phyloP scores from a whole-genome alignment of 768 basidiomycete species.

The Crepidotus variabilis region DNA sequence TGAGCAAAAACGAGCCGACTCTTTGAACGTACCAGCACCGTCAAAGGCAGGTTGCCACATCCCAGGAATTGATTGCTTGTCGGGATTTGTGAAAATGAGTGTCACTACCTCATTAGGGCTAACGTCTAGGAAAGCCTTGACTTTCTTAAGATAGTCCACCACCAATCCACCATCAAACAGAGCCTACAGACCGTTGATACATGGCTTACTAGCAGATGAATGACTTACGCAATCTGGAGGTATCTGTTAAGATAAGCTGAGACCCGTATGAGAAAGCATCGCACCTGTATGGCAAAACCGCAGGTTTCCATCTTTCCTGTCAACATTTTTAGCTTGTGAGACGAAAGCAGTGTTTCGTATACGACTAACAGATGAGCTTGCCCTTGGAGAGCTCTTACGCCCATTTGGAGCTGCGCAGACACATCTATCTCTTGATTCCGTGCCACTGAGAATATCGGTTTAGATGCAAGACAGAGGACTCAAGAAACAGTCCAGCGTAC shows the following conservation, averaged over 20 bases:
- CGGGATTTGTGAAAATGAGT: conserved; percentile 65
- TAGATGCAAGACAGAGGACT: background rate
- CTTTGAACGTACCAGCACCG: conserved; percentile 33
- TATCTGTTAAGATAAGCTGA: background rate
- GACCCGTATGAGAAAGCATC: conserved; percentile 10
- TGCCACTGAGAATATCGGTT: conserved; percentile 28
- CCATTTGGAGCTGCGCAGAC: conserved; percentile 42
- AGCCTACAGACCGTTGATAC: conserved; percentile 16
- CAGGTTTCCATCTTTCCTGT: conserved; percentile 37
- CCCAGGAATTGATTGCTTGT: conserved; percentile 42
- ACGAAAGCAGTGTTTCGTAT: background rate
- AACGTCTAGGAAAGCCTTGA: conserved; percentile 52
- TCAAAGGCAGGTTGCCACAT: conserved; percentile 55
- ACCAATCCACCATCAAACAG: conserved; percentile 56
- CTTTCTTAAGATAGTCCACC: conserved; percentile 42
- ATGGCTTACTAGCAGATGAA: background rate
- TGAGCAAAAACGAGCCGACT: background rate
- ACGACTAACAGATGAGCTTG: conserved; percentile 43
- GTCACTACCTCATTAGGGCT: conserved; percentile 68
- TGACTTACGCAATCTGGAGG: conserved; percentile 30
- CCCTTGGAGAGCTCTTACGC: conserved; percentile 58
- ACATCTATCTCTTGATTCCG: conserved; percentile 51
- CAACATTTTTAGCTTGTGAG: background rate
- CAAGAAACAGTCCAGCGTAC: conserved; percentile 23
- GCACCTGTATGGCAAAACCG: conserved; percentile 68